phyloP scores from a whole-genome alignment of 257 asterid genomes.

The Plectranthus barbatus region DNA sequence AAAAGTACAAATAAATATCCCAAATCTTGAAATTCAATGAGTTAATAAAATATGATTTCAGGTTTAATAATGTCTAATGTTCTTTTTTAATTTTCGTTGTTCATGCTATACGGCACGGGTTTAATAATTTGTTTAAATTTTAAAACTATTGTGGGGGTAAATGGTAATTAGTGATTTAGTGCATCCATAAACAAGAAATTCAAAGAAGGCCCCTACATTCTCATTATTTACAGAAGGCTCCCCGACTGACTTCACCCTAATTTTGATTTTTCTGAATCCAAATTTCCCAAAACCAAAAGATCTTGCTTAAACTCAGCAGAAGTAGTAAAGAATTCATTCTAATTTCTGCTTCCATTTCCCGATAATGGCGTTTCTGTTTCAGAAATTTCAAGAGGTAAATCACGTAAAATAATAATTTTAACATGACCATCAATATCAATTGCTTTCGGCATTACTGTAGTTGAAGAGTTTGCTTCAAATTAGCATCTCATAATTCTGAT shows the following conservation, averaged over 20 bases:
- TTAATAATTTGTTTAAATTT: no score
- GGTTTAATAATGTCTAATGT: no score
- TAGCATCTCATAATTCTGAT: not conserved
- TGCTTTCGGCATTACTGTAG: not conserved
- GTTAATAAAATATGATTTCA: no score
- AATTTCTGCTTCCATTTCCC: conserved; percentile 15
- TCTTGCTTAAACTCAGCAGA: not conserved
- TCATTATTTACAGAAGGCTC: conserved; percentile 5
- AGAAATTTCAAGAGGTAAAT: conserved; percentile 47
- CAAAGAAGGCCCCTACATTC: conserved; percentile 4
- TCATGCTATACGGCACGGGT: no score
- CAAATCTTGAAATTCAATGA: no score
- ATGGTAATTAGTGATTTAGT: no score
- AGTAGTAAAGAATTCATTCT: not conserved
- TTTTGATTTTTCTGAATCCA: not conserved
- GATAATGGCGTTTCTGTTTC: conserved; percentile 44
- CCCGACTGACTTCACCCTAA: not conserved
- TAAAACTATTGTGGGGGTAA: no score
- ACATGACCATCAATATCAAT: not conserved
- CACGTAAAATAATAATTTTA: not conserved
- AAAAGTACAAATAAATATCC: no score
- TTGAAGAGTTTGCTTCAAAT: not conserved
- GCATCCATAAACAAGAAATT: no score
- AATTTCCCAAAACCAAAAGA: not conserved
- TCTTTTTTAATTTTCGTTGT: not conserved